A percentile compares a stretch with the other conserved stretches of the same genome.
Conservation (phyloP, 2,329 filamentous ascomycete genomes). For the Leptodontidium sp. region DNA sequence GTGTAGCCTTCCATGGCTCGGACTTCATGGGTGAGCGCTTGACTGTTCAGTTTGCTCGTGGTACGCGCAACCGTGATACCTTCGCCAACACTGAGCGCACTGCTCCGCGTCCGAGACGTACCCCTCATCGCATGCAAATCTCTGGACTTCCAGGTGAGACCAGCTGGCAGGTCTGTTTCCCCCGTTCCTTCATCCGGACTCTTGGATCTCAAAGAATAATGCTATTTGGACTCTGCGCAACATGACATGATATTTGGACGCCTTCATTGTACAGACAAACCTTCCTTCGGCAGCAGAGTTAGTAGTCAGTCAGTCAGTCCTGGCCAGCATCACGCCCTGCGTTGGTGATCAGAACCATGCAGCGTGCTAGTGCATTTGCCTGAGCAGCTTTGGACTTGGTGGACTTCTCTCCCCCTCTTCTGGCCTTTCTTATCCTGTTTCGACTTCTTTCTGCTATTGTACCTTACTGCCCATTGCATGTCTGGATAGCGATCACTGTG, state of each 20-base stretch:
- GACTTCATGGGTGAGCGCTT: slow-evolving; percentile 98
- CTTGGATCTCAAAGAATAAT: slow-evolving; percentile 47
- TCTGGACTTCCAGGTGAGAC: slow-evolving; percentile 96
- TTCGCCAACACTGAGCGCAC: slow-evolving; percentile 69
- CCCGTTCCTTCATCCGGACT: slow-evolving; percentile 62
- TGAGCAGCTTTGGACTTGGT: slow-evolving; percentile 45
- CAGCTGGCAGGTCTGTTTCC: slow-evolving; percentile 99
- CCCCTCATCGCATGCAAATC: slow-evolving; percentile 96
- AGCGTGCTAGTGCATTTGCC: slow-evolving; percentile 48
- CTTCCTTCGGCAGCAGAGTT: slow-evolving; percentile 36
- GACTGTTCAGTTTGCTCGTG: slow-evolving; percentile 97
- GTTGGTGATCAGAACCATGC: slow-evolving; percentile 38
- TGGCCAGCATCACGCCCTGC: slow-evolving; percentile 44
- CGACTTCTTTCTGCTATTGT: slow-evolving; percentile 46
- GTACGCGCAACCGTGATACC: slow-evolving; percentile 74
- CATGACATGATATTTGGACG: slow-evolving; percentile 44
- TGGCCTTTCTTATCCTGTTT: slow-evolving; percentile 46
- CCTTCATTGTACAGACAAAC: slow-evolving; percentile 42
- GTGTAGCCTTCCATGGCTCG: slow-evolving; percentile 78
- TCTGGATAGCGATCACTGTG: slow-evolving; percentile 43
- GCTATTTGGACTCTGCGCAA: slow-evolving; percentile 48
- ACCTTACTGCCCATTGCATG: slow-evolving; percentile 40
- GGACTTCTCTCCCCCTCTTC: slow-evolving; percentile 38
- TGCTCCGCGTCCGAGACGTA: slow-evolving; percentile 86
- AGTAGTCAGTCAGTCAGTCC: slow-evolving; percentile 44